Conservation (phyloP, 2,329 filamentous ascomycete genomes). For the Phialophora tarda region DNA sequence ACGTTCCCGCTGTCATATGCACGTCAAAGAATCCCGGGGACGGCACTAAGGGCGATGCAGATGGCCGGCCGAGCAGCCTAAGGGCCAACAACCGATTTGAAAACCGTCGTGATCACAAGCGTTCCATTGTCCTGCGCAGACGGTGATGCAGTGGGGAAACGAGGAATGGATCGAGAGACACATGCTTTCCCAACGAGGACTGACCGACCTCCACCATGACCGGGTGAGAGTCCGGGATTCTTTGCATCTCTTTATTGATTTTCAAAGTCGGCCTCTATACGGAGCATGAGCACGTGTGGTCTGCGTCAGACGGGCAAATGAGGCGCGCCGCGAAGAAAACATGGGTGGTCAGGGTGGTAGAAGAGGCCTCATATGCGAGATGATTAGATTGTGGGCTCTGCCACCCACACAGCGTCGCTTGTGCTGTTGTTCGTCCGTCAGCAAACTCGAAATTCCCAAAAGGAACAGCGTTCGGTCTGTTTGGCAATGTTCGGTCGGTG, state of each 20-base stretch:
- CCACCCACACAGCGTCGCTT: background rate
- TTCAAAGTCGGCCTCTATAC: background rate
- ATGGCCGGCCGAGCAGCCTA: background rate
- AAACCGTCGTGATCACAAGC: conserved; percentile 13
- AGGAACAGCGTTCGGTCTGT: conserved; percentile 1
- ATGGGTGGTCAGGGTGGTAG: background rate
- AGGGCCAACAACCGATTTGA: conserved; percentile 2
- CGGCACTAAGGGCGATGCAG: conserved; percentile 14
- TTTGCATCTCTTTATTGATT: background rate
- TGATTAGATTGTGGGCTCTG: background rate
- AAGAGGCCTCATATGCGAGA: background rate
- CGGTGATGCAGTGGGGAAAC: conserved; percentile 3
- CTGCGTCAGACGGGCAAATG: background rate
- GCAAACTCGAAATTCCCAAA: background rate
- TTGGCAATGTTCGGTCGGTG: conserved; percentile 33
- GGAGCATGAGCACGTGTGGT: background rate
- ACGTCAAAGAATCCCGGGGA: conserved; percentile 26
- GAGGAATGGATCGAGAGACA: conserved; percentile 9
- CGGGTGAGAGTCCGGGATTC: background rate
- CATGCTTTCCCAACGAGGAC: background rate
- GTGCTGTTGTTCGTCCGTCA: background rate
- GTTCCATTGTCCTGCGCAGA: background rate
- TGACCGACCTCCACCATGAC: background rate
- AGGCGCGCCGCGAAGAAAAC: background rate
- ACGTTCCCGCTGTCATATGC: conserved; percentile 34